A percentile compares a stretch with the other conserved stretches of the same genome.
Conservation (phyloP, 1,139 yeast genomes). For the Geotrichum restrictum region DNA sequence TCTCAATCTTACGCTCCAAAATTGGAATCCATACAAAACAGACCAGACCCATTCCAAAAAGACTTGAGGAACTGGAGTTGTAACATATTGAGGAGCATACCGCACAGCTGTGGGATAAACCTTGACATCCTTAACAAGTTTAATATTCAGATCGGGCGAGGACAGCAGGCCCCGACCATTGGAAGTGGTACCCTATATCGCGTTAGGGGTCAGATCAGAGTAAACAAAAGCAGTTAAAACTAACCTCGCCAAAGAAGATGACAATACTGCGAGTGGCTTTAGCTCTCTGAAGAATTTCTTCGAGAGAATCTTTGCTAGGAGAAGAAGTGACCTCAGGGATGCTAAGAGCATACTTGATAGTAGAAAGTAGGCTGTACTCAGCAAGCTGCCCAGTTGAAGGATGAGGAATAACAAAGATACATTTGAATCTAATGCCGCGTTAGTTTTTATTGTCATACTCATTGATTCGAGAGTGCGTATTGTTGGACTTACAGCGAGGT, state of each 20-base stretch:
- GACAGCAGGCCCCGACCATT: constrained; percentile 43
- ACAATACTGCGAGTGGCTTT: constrained; percentile 11
- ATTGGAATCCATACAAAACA: constrained; percentile 22
- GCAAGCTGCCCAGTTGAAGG: constrained; percentile 17
- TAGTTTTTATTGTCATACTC: constrained; percentile 7
- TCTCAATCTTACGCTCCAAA: constrained; percentile 30
- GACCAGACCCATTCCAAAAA: constrained; percentile 25
- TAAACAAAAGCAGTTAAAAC: not conserved
- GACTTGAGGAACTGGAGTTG: constrained; percentile 32
- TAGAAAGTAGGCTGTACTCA: constrained; percentile 15
- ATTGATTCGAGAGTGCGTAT: not conserved
- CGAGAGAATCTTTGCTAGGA: constrained; percentile 13
- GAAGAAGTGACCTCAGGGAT: constrained; percentile 14
- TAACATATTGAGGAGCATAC: constrained; percentile 34
- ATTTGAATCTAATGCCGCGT: constrained; percentile 23
- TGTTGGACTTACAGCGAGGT: constrained; percentile 28
- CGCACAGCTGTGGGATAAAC: constrained; percentile 32
- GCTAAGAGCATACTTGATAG: constrained; percentile 19
- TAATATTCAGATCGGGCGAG: constrained; percentile 16
- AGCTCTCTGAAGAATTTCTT: constrained; percentile 10
- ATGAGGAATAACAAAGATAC: constrained; percentile 35
- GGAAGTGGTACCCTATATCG: constrained; percentile 42
- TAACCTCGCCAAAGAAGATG: constrained; percentile 18
- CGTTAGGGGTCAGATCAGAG: not conserved
- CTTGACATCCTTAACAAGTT: constrained; percentile 3